phyloP scores from a whole-genome alignment of 176 grass and related monocot species.

The Chloris gayana region DNA sequence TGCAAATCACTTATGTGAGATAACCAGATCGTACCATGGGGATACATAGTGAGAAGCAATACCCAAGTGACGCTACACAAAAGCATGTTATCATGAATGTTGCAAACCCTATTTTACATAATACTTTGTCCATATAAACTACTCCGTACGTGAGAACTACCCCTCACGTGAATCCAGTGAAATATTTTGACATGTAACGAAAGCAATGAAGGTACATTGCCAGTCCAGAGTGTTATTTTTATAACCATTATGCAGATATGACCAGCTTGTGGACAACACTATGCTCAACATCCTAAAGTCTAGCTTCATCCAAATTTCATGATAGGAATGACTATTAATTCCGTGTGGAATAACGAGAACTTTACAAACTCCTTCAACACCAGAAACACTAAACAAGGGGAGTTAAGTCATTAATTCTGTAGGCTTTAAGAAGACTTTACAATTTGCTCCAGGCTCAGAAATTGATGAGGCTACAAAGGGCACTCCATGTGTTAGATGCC shows the following conservation, averaged over 20 bases:
- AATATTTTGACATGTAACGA: neutral
- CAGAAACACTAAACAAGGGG: neutral
- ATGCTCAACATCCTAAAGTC: neutral
- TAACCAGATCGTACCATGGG: too few relatives aligned
- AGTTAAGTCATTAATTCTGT: constrained; percentile 24
- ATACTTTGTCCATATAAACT: too few relatives aligned
- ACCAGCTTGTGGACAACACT: neutral
- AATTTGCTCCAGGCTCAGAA: constrained; percentile 21
- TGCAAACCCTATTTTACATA: too few relatives aligned
- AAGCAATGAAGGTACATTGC: neutral
- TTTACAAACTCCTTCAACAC: constrained; percentile 32
- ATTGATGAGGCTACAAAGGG: neutral
- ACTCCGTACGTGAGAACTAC: too few relatives aligned
- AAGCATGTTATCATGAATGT: too few relatives aligned
- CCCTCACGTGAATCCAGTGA: neutral
- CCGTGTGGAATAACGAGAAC: neutral
- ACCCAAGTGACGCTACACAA: too few relatives aligned
- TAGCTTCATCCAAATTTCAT: neutral
- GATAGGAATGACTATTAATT: neutral
- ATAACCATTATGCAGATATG: neutral
- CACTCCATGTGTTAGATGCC: constrained; percentile 6
- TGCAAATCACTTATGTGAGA: too few relatives aligned
- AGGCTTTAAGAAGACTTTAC: constrained; percentile 32
- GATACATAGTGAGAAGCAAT: too few relatives aligned
- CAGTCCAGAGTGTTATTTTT: neutral